Percentiles rank a stretch among this genome's conserved stretches.
phyloP scores from a whole-genome alignment of 495 filamentous ascomycete species.

The Hypoxylon crocopeplum region DNA sequence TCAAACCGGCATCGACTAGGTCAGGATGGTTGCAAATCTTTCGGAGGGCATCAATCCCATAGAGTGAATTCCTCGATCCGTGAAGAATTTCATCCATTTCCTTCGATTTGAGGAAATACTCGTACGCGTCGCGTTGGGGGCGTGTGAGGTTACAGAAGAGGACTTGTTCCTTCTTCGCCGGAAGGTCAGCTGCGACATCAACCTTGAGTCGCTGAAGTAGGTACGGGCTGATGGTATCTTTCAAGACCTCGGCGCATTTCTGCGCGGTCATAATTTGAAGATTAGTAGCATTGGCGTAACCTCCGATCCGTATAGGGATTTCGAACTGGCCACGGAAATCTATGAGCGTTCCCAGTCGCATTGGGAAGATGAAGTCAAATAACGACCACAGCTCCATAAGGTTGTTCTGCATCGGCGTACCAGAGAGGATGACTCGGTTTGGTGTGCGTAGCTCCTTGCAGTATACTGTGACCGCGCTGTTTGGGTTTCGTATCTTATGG shows the following conservation, averaged over 20 bases:
- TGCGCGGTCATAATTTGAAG: conserved; percentile 90
- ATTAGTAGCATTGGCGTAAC: conserved; percentile 92
- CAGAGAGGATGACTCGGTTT: conserved; percentile 91
- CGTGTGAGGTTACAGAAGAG: conserved; percentile 91
- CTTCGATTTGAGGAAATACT: conserved; percentile 77
- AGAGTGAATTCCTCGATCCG: conserved; percentile 78
- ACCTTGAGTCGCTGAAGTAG: conserved; percentile 92
- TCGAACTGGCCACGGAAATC: conserved; percentile 90
- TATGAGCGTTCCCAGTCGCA: conserved; percentile 90
- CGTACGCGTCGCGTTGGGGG: conserved; percentile 76
- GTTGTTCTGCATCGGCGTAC: conserved; percentile 98
- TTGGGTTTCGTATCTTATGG: conserved; percentile 96
- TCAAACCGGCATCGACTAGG: conserved; percentile 69
- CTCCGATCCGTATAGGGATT: conserved; percentile 86
- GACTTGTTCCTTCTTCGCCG: conserved; percentile 93
- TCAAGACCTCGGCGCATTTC: conserved; percentile 87
- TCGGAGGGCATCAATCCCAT: conserved; percentile 87
- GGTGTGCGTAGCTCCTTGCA: conserved; percentile 89
- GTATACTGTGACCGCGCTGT: conserved; percentile 87
- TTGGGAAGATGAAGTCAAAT: conserved; percentile 95
- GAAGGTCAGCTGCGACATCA: conserved; percentile 91
- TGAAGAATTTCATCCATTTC: conserved; percentile 81
- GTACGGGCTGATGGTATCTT: conserved; percentile 89
- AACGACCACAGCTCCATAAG: conserved; percentile 95
- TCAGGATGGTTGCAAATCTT: conserved; percentile 99